These are phyloP conservation scores for Euphrasia arctica DNA, from an alignment of 305 asterid genomes.

Conservation along the genomic window DNA sequence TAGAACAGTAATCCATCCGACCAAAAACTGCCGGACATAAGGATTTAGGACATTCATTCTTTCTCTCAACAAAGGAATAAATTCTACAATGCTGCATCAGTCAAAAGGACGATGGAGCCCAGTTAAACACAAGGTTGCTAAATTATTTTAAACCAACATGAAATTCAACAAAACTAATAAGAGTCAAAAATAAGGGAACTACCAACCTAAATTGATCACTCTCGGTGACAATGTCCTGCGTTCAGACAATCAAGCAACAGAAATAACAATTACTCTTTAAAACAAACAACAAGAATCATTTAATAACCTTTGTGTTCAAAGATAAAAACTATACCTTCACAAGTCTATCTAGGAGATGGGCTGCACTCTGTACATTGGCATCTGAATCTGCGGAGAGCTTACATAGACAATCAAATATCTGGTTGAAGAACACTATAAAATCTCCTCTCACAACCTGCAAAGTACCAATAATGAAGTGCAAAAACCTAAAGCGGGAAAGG, in stretches of 20 bases:
- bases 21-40: constrained; percentile 97
- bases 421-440: constrained; percentile 94
- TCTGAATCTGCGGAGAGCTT: constrained; percentile 99
- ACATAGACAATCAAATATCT: constrained; percentile 90
- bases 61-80: constrained; percentile 95
- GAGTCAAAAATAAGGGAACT: constrained; percentile 23
- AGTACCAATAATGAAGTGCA: constrained; percentile 29
- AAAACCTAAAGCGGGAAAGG: constrained; percentile 15
- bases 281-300: constrained; percentile 2
- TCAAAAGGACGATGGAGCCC: constrained; percentile 23
- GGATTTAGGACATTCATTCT: constrained; percentile 98
- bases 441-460: constrained; percentile 99
- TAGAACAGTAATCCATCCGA: constrained; percentile 99
- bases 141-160: constrained; percentile 21
- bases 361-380: constrained; percentile 99
- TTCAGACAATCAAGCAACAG: constrained; percentile 24
- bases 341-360: constrained; percentile 98
- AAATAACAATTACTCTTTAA: constrained; percentile 21
- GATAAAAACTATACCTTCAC: constrained; percentile 62
- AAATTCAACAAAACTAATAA: constrained; percentile 16
- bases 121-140: constrained; percentile 27
- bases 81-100: constrained; percentile 91
- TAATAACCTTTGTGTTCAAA: constrained; percentile 9
- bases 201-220: constrained; percentile 98
- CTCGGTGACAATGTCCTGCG: constrained; percentile 98